Evolutionary conservation across 805 yeast genomes (phyloP), one percentile per base, ranked within the genome.

Genomic region (Ogataea methylovora): DNA sequence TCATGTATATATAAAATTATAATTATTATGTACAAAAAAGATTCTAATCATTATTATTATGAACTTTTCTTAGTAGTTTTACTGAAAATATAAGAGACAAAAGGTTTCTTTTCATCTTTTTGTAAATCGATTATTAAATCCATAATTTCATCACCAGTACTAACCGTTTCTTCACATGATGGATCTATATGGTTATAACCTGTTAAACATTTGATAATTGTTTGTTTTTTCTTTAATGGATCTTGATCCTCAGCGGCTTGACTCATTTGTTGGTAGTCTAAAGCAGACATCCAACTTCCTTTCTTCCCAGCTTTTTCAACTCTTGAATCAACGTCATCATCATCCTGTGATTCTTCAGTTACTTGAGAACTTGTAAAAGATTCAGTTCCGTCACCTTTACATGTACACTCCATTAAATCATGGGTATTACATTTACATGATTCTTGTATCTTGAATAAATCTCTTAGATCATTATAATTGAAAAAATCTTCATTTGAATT

Each of bases 161-260:
- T 14, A 19, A 36, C 30, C 2, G 36, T 36, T 10, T 18, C 33
- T 0, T 31, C 19, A 0, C n/a, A n/a, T n/a, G n/a, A n/a, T 3
- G 87, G 83, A 44, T 78, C 71, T 15, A 73, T 63, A 51, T 85
- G 95, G 36, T 64, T 64, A 50, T 75, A 85, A 11, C 74, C 80
- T 15, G 62, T 51, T 17, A 85, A 59, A 27, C 87, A 82, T 30
- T 68, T 69, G 45, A 73, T 65, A 22, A 82, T 72, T 4, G 72
- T 59, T 22, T 56, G 55, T 34, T 56, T 58, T 32, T 65, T 67
- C 32, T 56, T 55, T 16, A 27, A 23, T 19, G 51, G 52, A 8
- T 59, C 60, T 10, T 41, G 41, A 11, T 34, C 36, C 7, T 42
- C 37, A 15, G 35, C 45, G 6, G 36, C 37, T 33, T 58, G 61